Base-by-base conservation (phyloP, 2,329 filamentous ascomycete genomes). In the Allantophomopsis lycopodina region DNA sequence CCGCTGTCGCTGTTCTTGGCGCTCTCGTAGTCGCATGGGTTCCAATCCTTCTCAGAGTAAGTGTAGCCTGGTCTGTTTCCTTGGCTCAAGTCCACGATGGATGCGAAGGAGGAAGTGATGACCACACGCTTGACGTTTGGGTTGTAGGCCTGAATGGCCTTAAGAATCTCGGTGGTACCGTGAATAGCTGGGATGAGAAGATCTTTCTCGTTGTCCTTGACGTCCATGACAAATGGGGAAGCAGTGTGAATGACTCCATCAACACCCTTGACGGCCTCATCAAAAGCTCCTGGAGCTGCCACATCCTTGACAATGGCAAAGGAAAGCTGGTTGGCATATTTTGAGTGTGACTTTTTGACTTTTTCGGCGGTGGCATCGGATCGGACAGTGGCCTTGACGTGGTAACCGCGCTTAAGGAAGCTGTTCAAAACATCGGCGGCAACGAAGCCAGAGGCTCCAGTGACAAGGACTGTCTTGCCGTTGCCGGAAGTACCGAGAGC, bases 201-300 rank as follows among this genome's bases (percentile, higher is more conserved):
- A 30, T 62, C 55, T 16, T 39, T 45, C 32, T 56, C 48, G 36
- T 56, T 55, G 43, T 58, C 46, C 6, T 51, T 48, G 17, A 55
- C 52, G 5, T 49, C 37, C 37, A 55, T 44, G 31, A 54, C 46
- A 43, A 64, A 63, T 1, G 49, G 83, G 0, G 73, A 79, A 1
- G 81, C 79, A 4, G 79, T 83, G 56, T 85, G 79, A 40, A 85
- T 66, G 40, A 88, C 51, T 39, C 72, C 78, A 52, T 84, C 77
- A 46, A 89, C 83, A 0, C 76, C 73, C 4, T 60, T 56, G 36
- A 59, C 46, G 15, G 66, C 55, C 54, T 71, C 59, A 44, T 81
- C 71, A 47, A 89, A 89, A 15, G 79, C 82, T 15, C 71, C 71
- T n/a, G 75, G 68, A 45, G 73, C 56, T 0, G 77, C 74, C 44